These are phyloP conservation scores for Fusarium illudens DNA, from an alignment of 2,329 filamentous ascomycete species.

Conservation along the genomic window DNA sequence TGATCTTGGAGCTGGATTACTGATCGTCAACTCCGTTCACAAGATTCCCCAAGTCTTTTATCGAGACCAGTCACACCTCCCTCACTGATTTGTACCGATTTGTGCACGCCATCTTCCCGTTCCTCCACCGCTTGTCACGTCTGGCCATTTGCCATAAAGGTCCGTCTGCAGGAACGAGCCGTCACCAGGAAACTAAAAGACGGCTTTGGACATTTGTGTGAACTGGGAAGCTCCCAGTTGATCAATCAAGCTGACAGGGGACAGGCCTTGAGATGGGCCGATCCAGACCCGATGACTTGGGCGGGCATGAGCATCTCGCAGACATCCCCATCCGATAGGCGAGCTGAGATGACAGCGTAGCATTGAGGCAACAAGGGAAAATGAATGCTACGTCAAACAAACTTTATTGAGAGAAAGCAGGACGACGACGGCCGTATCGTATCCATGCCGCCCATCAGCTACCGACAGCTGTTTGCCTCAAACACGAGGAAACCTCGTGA, in stretches of 20 bases:
- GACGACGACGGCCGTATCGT: not conserved
- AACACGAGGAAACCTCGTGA: not conserved
- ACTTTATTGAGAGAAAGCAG: not conserved
- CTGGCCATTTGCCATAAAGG: not conserved
- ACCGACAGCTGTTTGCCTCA: not conserved
- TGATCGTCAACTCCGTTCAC: not conserved
- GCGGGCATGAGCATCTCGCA: constrained; percentile 15
- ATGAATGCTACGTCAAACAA: not conserved
- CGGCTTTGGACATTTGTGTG: constrained; percentile 5
- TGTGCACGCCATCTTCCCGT: not conserved
- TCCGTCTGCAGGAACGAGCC: constrained; percentile 11
- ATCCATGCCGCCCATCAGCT: not conserved
- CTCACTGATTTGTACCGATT: not conserved
- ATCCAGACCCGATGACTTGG: constrained; percentile 27
- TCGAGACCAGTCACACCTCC: not conserved
- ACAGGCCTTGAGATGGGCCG: constrained; percentile 1
- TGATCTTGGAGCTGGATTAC: not conserved
- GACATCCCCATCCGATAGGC: constrained; percentile 5
- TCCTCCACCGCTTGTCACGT: not conserved
- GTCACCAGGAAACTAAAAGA: constrained; percentile 1
- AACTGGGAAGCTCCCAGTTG: constrained; percentile 3
- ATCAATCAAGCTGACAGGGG: constrained; percentile 1
- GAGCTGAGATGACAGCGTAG: constrained; percentile 16
- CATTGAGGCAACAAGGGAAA: constrained; percentile 4
- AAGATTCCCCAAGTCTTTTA: not conserved